Percentiles rank a stretch among this genome's conserved stretches.
These are phyloP conservation scores for Camellia sinensis DNA, from an alignment of 148 eudicot genomes.

Conservation along the genomic window DNA sequence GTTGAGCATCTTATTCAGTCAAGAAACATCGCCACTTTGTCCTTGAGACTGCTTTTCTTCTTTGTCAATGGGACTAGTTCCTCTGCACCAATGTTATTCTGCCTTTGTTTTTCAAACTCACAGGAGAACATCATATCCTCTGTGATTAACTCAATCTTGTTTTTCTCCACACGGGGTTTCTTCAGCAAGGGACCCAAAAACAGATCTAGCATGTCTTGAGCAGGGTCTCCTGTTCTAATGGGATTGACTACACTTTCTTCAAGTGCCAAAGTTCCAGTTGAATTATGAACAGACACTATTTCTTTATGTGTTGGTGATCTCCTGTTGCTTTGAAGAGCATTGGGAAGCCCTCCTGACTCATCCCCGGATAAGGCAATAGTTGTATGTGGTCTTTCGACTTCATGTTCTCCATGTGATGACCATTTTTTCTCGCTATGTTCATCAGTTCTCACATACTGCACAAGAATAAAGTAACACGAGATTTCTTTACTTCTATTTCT, in stretches of 20 bases:
- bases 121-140: slow-evolving; percentile 19
- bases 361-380: slow-evolving; percentile 8
- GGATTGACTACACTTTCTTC: slow-evolving; percentile 21
- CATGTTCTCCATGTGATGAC: slow-evolving; percentile 16
- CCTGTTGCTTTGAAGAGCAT: slow-evolving; percentile 14
- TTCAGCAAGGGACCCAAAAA: slow-evolving; percentile 58
- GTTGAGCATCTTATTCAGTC: slow-evolving; percentile 23
- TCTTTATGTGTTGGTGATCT: slow-evolving; percentile 23
- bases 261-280: slow-evolving; percentile 19
- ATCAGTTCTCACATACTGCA: slow-evolving; percentile 49
- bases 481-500: background rate
- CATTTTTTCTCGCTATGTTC: slow-evolving; percentile 24
- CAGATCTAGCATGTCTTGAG: slow-evolving; percentile 66
- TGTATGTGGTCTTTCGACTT: slow-evolving; percentile 16
- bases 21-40: slow-evolving; percentile 47
- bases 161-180: slow-evolving; percentile 30
- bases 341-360: slow-evolving; percentile 15
- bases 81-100: slow-evolving; percentile 21
- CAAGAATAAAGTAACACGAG: slow-evolving; percentile 1
- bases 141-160: slow-evolving; percentile 25
- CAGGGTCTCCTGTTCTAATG: slow-evolving; percentile 38
- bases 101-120: slow-evolving; percentile 29
- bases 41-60: slow-evolving; percentile 66
- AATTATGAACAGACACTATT: slow-evolving; percentile 15
- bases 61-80: slow-evolving; percentile 31